Evolutionary conservation across 495 filamentous ascomycete species (phyloP), one percentile per base, ranked within the genome.

Genomic region (Sordaria brevicollis): DNA sequence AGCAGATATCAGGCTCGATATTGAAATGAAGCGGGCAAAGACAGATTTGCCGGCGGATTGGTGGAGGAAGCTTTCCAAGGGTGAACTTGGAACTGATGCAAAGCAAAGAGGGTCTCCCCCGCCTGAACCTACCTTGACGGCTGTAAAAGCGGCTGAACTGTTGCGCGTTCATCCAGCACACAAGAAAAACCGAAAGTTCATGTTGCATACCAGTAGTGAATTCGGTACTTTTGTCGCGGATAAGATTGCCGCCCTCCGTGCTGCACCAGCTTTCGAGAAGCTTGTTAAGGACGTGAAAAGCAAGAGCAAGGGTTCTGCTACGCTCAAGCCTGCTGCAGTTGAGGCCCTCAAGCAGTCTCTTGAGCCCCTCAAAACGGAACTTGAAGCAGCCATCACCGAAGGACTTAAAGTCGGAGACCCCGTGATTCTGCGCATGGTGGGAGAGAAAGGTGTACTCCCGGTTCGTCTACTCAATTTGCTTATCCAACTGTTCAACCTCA

Each of bases 381-480:
- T 78, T 13, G 72, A 75, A 38, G 38, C 39, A 10, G 71, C 70
- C 3, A 71, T 78, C 35, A 37, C 29, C 25, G 69, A 71, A 19
- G 75, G 72, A 1, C 68, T 77, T 31, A 57, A 70, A 11, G 37
- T 67, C 11, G 70, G 41, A 21, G 67, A 74, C 3, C 38, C 68
- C 17, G 38, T 35, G 9, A 25, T 78, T 4, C 76, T 93, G 70
- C 84, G 89, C 73, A 86, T 89, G 38, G 71, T 85, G 67, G 81
- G 79, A 35, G 72, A 72, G 66, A 80, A 81, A 41, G 73, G 75
- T 29, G 81, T 79, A 70, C 70, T 85, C 67, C 75, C 82, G 65
- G 75, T 82, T 82, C 86, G 79, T 68, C 87, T 84, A 81, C 87
- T 71, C 80, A 90, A 82, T 83, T 88, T 82, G 74, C 77, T 96